A percentile compares a stretch with the other conserved stretches of the same genome.
These are phyloP conservation scores for Podila epicladia DNA, from an alignment of 192 early-diverging fungal species.

Conservation along the genomic window DNA sequence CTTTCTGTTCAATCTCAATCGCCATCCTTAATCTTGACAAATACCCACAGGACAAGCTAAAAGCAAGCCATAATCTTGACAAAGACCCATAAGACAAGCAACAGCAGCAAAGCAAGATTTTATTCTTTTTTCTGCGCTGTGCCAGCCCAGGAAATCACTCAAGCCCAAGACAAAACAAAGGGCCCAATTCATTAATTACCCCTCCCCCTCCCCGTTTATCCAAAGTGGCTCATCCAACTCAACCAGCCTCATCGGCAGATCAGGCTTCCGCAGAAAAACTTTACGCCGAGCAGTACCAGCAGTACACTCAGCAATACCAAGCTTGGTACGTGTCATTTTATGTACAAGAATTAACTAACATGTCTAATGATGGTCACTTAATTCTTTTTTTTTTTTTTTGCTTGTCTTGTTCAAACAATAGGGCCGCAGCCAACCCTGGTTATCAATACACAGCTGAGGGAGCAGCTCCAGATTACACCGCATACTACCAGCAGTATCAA, in stretches of 20 bases:
- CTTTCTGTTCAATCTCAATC: too few species aligned
- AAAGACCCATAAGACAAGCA: too few species aligned
- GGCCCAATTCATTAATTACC: too few species aligned
- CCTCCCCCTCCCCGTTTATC: not conserved
- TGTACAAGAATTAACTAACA: not conserved
- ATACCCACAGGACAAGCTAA: too few species aligned
- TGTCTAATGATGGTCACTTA: too few species aligned
- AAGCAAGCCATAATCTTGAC: too few species aligned
- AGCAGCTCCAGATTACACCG: conserved; percentile 26
- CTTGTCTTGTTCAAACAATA: not conserved
- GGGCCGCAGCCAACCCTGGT: conserved; percentile 44
- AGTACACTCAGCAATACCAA: conserved; percentile 46
- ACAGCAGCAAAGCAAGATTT: too few species aligned
- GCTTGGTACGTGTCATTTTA: conserved; percentile 24
- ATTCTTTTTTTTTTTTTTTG: not conserved
- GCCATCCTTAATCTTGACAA: too few species aligned
- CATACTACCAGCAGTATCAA: conserved; percentile 31
- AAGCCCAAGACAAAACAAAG: too few species aligned
- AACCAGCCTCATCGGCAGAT: conserved; percentile 19
- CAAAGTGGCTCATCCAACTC: conserved; percentile 37
- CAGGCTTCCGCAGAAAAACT: conserved; percentile 27
- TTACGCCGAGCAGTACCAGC: conserved; percentile 49
- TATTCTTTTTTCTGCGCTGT: too few species aligned
- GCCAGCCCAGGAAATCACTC: too few species aligned
- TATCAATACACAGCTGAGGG: conserved; percentile 21